A percentile compares a stretch with the other conserved stretches of the same genome.
Evolutionary conservation across 495 filamentous ascomycete genomes (phyloP).

Genomic region (Peziza echinospora): DNA sequence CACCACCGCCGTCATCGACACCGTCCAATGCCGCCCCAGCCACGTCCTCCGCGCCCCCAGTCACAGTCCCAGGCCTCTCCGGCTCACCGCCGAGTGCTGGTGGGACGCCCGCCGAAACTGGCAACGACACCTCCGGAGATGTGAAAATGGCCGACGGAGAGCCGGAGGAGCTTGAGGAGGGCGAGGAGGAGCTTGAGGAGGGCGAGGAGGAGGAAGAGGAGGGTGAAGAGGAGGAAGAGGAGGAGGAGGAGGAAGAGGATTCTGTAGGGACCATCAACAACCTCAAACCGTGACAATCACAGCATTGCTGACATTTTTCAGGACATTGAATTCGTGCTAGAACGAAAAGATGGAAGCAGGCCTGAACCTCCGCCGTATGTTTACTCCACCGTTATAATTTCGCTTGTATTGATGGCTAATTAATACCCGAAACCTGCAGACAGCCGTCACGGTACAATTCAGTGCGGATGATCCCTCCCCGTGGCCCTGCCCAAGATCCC

Average conservation of each 20-base stretch:
- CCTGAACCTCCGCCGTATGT: constrained; percentile 44
- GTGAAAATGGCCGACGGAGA: constrained; percentile 18
- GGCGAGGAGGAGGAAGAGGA: constrained; percentile 57
- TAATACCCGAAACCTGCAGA: constrained; percentile 17
- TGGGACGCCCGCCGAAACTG: no score
- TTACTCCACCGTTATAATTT: constrained; percentile 2
- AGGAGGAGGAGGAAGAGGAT: constrained; percentile 29
- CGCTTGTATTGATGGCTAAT: constrained; percentile 7
- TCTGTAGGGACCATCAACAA: constrained; percentile 8
- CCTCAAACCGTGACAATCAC: neutral
- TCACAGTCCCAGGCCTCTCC: neutral
- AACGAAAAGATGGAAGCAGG: constrained; percentile 53
- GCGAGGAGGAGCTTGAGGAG: constrained; percentile 34
- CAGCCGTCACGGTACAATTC: constrained; percentile 33
- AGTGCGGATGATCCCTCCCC: constrained; percentile 43
- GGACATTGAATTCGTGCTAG: constrained; percentile 92
- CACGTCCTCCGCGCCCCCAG: neutral
- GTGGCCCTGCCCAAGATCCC: constrained; percentile 22
- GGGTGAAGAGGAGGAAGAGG: constrained; percentile 45
- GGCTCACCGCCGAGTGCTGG: neutral
- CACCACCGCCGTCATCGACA: neutral
- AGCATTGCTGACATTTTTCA: constrained; percentile 20
- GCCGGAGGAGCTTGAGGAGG: constrained; percentile 28
- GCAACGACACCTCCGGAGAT: constrained; percentile 10
- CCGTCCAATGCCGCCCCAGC: neutral